A percentile compares a stretch with the other conserved stretches of the same genome.
phyloP scores from a whole-genome alignment of 192 early-diverging fungal genomes.

The Paraglomus occultum region DNA sequence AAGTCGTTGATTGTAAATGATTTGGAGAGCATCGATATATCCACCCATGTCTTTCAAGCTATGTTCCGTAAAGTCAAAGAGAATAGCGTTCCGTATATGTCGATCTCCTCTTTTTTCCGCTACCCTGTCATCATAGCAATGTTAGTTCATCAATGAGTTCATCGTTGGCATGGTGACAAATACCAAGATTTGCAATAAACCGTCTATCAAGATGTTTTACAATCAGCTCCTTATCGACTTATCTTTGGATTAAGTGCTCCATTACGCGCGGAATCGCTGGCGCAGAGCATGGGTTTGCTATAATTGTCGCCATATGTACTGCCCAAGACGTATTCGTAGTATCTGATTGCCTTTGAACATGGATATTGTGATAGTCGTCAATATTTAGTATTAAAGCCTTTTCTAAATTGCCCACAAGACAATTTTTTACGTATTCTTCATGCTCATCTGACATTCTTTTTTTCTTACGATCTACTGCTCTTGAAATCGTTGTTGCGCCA shows the following conservation, averaged over 20 bases:
- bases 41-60: not conserved
- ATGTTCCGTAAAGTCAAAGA: conserved; percentile 10
- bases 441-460: conserved; percentile 8
- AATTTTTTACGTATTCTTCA: not conserved
- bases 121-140: conserved; percentile 9
- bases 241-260: conserved; percentile 2
- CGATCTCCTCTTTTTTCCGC: conserved; percentile 1
- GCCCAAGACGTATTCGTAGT: conserved; percentile 4
- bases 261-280: not conserved
- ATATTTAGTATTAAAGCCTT: conserved; percentile 11
- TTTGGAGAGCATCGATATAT: not conserved
- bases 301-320: conserved; percentile 8
- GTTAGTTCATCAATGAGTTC: not conserved
- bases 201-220: conserved; percentile 15
- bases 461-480: not conserved
- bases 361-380: conserved; percentile 21
- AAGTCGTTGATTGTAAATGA: too few relatives aligned
- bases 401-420: not conserved
- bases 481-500: not conserved
- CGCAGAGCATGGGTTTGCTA: not conserved
- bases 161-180: not conserved
- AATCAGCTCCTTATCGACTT: conserved; percentile 4
- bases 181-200: conserved; percentile 21
- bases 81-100: conserved; percentile 22
- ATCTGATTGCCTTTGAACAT: not conserved